phyloP scores from a whole-genome alignment of 345 rosid genomes.

The Eucalyptus melliodora region DNA sequence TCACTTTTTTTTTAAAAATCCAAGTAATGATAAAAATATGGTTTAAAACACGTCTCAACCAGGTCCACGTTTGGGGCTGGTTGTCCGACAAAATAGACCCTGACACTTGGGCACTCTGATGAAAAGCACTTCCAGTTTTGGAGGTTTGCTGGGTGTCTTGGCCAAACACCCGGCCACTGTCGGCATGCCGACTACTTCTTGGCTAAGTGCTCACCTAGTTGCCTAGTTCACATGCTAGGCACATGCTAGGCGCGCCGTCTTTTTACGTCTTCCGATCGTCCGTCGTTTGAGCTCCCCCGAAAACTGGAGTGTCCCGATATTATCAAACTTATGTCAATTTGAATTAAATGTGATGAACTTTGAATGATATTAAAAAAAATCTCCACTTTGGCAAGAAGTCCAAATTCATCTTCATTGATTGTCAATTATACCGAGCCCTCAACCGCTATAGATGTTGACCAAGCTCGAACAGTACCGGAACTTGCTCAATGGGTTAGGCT shows the following conservation, averaged over 20 bases:
- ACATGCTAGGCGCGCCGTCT: neutral
- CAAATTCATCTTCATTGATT: neutral
- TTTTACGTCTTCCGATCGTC: neutral
- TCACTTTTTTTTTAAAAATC: neutral
- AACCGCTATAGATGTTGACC: neutral
- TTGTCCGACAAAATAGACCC: neutral
- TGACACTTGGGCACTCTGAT: neutral
- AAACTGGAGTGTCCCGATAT: neutral
- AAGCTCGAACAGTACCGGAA: neutral
- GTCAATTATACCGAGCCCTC: neutral
- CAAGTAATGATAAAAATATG: neutral
- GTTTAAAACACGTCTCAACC: neutral
- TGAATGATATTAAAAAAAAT: neutral
- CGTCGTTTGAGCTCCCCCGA: neutral
- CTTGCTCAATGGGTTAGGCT: neutral
- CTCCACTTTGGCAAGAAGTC: neutral
- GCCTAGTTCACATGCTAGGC: neutral
- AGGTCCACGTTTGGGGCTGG: neutral
- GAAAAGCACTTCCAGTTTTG: neutral
- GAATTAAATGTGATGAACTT: neutral
- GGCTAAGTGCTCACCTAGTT: neutral
- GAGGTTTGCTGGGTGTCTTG: neutral
- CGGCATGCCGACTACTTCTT: neutral
- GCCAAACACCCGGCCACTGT: neutral
- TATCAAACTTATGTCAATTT: neutral